phyloP scores from a whole-genome alignment of 306 rosid genomes.

The Vigna angularis region DNA sequence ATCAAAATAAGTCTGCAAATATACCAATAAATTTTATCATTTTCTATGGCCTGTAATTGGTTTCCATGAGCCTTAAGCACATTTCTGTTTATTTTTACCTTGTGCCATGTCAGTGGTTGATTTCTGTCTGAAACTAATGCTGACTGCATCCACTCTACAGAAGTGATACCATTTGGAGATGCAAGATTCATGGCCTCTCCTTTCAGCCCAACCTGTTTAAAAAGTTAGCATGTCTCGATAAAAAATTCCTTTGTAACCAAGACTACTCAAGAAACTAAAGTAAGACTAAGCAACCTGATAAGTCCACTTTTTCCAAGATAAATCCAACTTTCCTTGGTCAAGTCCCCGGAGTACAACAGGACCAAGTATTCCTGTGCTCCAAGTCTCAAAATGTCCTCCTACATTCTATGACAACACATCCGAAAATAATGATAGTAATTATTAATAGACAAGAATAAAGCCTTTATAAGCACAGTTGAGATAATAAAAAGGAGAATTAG shows the following conservation, averaged over 20 bases:
- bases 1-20: conserved; percentile 73
- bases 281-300: conserved; percentile 70
- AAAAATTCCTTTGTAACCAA: conserved; percentile 16
- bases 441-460: conserved; percentile 14
- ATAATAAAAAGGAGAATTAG: neutral
- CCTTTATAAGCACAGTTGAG: neutral
- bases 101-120: conserved; percentile 98
- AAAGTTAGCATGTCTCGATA: conserved; percentile 30
- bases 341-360: conserved; percentile 96
- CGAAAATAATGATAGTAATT: conserved; percentile 32
- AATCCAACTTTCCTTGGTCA: conserved; percentile 89
- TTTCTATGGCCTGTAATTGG: conserved; percentile 7
- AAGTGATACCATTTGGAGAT: conserved; percentile 71
- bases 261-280: conserved; percentile 33
- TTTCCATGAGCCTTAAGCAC: conserved; percentile 21
- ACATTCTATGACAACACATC: conserved; percentile 68
- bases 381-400: conserved; percentile 94
- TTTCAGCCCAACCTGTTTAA: conserved; percentile 85
- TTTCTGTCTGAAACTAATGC: conserved; percentile 67
- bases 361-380: conserved; percentile 98
- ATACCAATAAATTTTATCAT: conserved; percentile 33
- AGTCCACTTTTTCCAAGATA: conserved; percentile 96
- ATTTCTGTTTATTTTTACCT: conserved; percentile 57
- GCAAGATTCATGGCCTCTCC: conserved; percentile 97
- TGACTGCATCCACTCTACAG: conserved; percentile 87